Evolutionary conservation across 1,284 basidiomycete genomes (phyloP).

Genomic region (Cystobasidium pallidum): DNA sequence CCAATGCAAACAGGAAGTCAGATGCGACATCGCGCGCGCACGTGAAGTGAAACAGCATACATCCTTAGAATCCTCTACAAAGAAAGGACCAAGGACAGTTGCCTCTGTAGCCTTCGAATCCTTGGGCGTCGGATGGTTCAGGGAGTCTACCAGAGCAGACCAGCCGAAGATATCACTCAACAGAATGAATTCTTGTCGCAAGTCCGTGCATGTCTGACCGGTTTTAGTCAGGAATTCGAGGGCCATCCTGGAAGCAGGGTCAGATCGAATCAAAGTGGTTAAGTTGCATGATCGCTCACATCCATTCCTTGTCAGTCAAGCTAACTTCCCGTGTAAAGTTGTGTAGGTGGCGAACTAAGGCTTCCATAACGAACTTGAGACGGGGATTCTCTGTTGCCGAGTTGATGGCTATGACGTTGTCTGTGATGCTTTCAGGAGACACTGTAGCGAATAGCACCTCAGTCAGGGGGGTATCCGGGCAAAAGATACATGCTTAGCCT

Average conservation of each 20-base stretch:
- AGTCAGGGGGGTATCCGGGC: neutral
- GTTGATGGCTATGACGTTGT: slow-evolving; percentile 48
- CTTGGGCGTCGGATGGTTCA: slow-evolving; percentile 69
- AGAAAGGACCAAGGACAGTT: slow-evolving; percentile 82
- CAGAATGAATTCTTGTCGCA: slow-evolving; percentile 79
- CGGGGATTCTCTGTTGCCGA: slow-evolving; percentile 60
- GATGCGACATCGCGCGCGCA: neutral
- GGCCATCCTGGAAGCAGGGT: slow-evolving; percentile 57
- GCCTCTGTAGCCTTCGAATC: slow-evolving; percentile 69
- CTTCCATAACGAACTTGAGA: slow-evolving; percentile 61
- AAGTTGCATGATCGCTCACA: slow-evolving; percentile 56
- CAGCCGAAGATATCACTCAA: slow-evolving; percentile 77
- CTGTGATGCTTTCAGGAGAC: slow-evolving; percentile 33
- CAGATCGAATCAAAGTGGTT: neutral
- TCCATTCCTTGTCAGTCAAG: slow-evolving; percentile 82
- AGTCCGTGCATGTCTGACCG: slow-evolving; percentile 35
- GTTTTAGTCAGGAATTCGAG: slow-evolving; percentile 71
- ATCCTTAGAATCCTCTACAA: slow-evolving; percentile 65
- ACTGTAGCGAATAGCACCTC: neutral
- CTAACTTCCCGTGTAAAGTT: slow-evolving; percentile 72
- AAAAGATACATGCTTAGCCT: neutral
- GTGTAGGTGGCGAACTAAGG: slow-evolving; percentile 68
- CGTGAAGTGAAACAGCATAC: neutral
- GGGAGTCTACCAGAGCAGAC: slow-evolving; percentile 72
- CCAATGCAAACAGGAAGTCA: slow-evolving; percentile 52